These are phyloP conservation scores for Sherardia arvensis DNA, from an alignment of 257 asterid species.

Conservation along the genomic window DNA sequence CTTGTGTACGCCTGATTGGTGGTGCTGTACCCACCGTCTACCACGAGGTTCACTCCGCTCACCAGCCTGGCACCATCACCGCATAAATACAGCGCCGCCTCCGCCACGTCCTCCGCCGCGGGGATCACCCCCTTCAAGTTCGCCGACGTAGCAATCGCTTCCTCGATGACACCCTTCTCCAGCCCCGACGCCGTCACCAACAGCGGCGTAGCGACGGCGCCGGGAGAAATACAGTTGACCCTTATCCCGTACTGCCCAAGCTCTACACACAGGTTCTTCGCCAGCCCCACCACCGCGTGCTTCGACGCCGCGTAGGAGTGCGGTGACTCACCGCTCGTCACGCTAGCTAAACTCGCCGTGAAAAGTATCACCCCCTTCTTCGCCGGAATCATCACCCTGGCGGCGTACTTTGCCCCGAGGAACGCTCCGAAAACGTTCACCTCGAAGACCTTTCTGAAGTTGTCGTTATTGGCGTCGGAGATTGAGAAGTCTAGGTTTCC, in stretches of 20 bases:
- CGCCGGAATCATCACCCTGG: conserved; percentile 71
- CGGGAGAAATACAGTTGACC: conserved; percentile 64
- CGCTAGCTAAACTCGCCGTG: conserved; percentile 53
- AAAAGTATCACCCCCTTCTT: conserved; percentile 43
- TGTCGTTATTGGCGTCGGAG: conserved; percentile 33
- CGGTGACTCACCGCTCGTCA: conserved; percentile 47
- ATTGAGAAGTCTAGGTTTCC: conserved; percentile 46
- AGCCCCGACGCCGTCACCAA: conserved; percentile 35
- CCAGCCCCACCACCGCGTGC: conserved; percentile 68
- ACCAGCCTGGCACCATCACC: conserved; percentile 58
- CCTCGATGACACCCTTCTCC: conserved; percentile 41
- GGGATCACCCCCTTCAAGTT: conserved; percentile 56
- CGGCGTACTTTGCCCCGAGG: conserved; percentile 66
- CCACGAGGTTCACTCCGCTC: conserved; percentile 57
- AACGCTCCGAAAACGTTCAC: conserved; percentile 64
- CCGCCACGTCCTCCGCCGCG: conserved; percentile 65
- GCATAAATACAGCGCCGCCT: conserved; percentile 57
- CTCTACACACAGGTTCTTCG: conserved; percentile 57
- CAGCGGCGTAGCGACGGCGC: conserved; percentile 68
- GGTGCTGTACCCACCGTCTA: conserved; percentile 75
- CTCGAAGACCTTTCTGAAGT: conserved; percentile 54
- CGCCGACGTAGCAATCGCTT: conserved; percentile 38
- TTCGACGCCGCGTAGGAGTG: conserved; percentile 56
- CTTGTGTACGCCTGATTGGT: conserved; percentile 47
- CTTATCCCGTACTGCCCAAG: conserved; percentile 61